These are phyloP conservation scores for Mycena chlorophos DNA, from an alignment of 768 basidiomycete species.

Conservation along the genomic window DNA sequence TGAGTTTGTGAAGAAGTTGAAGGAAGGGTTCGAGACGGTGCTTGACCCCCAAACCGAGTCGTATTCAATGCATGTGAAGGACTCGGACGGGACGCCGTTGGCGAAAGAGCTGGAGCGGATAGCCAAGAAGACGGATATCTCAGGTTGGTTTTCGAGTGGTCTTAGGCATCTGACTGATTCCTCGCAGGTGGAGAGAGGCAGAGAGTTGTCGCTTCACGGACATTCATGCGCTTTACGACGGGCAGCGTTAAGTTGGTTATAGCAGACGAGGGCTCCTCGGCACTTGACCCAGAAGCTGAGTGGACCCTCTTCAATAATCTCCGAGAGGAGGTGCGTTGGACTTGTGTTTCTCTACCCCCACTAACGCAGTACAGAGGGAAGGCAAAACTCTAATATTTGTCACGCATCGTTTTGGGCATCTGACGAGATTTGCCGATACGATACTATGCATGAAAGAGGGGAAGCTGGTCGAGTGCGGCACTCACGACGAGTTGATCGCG, in stretches of 20 bases:
- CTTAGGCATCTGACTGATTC: not conserved
- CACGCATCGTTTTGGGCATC: slow-evolving; percentile 41
- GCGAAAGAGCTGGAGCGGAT: slow-evolving; percentile 18
- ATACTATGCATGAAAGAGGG: slow-evolving; percentile 39
- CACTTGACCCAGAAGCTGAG: slow-evolving; percentile 42
- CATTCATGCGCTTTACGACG: slow-evolving; percentile 41
- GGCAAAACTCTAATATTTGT: slow-evolving; percentile 43
- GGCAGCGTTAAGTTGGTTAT: slow-evolving; percentile 34
- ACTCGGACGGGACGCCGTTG: slow-evolving; percentile 12
- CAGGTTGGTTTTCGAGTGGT: slow-evolving; percentile 6
- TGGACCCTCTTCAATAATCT: slow-evolving; percentile 33
- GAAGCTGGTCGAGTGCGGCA: slow-evolving; percentile 31
- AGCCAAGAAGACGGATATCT: slow-evolving; percentile 22
- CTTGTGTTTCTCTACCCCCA: not conserved
- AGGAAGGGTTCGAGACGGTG: slow-evolving; percentile 17
- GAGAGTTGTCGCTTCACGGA: slow-evolving; percentile 30
- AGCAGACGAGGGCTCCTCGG: slow-evolving; percentile 45
- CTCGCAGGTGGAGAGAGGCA: slow-evolving; percentile 19
- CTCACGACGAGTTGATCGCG: slow-evolving; percentile 29
- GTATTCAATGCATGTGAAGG: slow-evolving; percentile 9
- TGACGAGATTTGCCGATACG: slow-evolving; percentile 37
- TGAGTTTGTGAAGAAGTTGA: slow-evolving; percentile 20
- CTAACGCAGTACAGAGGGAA: slow-evolving; percentile 19
- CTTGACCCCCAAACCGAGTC: slow-evolving; percentile 17
- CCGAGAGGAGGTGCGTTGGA: slow-evolving; percentile 8